A percentile compares a stretch with the other conserved stretches of the same genome.
Conservation (phyloP, 2,329 filamentous ascomycete species). For the Pseudopyricularia javanii region DNA sequence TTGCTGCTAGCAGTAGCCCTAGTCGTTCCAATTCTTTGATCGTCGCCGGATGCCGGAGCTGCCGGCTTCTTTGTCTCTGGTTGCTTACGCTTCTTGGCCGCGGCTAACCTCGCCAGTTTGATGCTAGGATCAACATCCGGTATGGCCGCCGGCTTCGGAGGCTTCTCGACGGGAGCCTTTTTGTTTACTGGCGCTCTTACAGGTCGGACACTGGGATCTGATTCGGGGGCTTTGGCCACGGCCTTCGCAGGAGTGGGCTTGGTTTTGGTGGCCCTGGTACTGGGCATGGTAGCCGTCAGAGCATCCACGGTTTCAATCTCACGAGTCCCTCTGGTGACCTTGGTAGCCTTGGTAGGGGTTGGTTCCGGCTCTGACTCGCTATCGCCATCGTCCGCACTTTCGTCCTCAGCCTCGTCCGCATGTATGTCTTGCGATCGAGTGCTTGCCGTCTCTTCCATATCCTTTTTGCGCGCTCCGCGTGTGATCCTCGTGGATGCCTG, state of each 20-base stretch:
- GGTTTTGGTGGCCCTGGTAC: not conserved
- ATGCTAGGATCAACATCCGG: not conserved
- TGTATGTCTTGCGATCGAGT: not conserved
- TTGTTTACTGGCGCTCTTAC: not conserved
- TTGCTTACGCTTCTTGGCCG: not conserved
- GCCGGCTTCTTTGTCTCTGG: not conserved
- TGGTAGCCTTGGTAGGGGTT: not conserved
- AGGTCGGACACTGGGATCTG: not conserved
- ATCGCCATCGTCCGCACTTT: not conserved
- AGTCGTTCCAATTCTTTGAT: not conserved
- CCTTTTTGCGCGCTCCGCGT: not conserved
- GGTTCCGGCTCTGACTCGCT: not conserved
- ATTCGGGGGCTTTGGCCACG: not conserved
- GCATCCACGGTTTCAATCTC: not conserved
- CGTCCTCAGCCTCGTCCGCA: not conserved
- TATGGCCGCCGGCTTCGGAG: not conserved
- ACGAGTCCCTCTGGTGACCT: not conserved
- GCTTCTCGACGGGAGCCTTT: not conserved
- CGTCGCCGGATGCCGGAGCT: not conserved
- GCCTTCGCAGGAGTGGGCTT: not conserved
- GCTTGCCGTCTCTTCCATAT: not conserved
- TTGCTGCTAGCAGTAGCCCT: not conserved
- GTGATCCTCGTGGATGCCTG: not conserved
- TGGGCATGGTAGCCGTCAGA: not conserved
- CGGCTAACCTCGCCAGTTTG: not conserved